Evolutionary conservation across 257 asterid genomes (phyloP).

Genomic region (Solanum dulcamara): DNA sequence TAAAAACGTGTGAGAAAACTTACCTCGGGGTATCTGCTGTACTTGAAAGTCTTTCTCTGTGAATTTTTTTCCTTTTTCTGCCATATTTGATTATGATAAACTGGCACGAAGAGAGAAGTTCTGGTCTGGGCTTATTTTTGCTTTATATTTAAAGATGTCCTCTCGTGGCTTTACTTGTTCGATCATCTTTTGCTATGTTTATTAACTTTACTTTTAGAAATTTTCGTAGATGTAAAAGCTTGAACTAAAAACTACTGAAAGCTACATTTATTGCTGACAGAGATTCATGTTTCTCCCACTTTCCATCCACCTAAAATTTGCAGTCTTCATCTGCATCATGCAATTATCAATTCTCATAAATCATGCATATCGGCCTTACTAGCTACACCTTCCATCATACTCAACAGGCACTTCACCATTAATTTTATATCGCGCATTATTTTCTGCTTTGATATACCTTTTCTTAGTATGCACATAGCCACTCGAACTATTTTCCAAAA

Average conservation of each 20-base stretch:
- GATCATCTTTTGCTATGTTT: not conserved
- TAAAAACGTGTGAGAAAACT: not conserved
- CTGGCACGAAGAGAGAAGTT: not conserved
- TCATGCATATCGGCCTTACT: slow-evolving; percentile 24
- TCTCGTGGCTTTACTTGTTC: not conserved
- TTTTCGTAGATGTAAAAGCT: not conserved
- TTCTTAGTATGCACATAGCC: slow-evolving; percentile 4
- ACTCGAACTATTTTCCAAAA: slow-evolving; percentile 2
- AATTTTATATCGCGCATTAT: slow-evolving; percentile 11
- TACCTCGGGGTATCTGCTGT: not conserved
- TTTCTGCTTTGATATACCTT: slow-evolving; percentile 15
- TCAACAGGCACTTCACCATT: slow-evolving; percentile 6
- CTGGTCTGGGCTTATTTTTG: not conserved
- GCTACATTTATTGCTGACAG: not conserved
- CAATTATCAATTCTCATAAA: not conserved
- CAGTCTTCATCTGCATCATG: not conserved
- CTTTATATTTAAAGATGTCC: not conserved
- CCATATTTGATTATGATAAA: not conserved
- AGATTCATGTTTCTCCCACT: not conserved
- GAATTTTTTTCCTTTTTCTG: not conserved
- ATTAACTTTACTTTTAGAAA: not conserved
- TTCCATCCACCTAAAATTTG: not conserved
- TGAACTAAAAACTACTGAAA: not conserved
- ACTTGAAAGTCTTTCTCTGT: not conserved
- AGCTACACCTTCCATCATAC: slow-evolving; percentile 24